Evolutionary conservation across 495 filamentous ascomycete species (phyloP), one percentile per base, ranked within the genome.

Genomic region (Friedmanniomyces simplex): DNA sequence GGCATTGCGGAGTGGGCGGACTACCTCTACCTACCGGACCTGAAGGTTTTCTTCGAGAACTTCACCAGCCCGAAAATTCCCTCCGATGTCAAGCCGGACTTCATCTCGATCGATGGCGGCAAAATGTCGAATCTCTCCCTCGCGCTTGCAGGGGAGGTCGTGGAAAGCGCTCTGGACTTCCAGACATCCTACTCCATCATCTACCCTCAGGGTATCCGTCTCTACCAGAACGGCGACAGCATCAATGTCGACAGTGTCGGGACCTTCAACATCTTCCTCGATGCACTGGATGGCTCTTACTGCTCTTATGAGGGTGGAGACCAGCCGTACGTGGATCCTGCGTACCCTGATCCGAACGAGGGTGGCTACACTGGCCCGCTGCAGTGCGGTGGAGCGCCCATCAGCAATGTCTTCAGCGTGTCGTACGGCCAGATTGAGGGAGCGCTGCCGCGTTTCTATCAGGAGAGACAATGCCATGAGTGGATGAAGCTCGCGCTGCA

Each of bases 1-100:
- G 79, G 79, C 49, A 76, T 82, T 45, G 74, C 75, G 10, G 69
- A 73, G 57, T 73, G 68, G 48, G 67, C 68, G 1, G 66, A 66
- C 11, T 64, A 73, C 53, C 62, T 65, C 21, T 65, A 57, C 64
- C 55, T 34, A 60, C 73, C 50, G 60, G 70, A 63, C 50, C 45
- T 63, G 12, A 49, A 59, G 16, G 25, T 54, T 2, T 63, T 63
- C 51, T 60, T 63, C 54, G 46, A 59, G 20, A 60, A 59, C 43
- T 63, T 42, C 47, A 54, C 60, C 11, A 45, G n/a, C 41, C 43
- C 51, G 2, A 49, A 59, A 42, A 56, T 59, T 22, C 59, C 53
- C 6, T 25, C 34, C 16, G n/a, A 62, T 20, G 55, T 54, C 24
- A 52, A 43, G 2, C 59, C 59, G 0, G 54, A 62, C 8, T 62